Base-by-base conservation (phyloP, 2,329 filamentous ascomycete species). In the Cadophora gregata region DNA sequence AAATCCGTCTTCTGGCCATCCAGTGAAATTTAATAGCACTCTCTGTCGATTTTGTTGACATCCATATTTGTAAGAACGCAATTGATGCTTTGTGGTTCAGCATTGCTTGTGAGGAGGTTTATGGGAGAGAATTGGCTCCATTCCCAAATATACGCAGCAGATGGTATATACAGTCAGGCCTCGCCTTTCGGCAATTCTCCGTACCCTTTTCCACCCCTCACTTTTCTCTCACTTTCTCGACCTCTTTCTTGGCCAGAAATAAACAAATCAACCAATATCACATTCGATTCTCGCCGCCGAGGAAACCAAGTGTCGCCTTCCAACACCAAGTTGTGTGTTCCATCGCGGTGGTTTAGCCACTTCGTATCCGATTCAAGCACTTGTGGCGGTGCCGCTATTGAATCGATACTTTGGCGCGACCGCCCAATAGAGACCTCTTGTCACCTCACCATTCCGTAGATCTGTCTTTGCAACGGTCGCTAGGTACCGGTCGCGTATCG, bases 371-470 rank as follows among this genome's bases (percentile, higher is more conserved):
- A 51, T 31, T 50, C 47, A 50, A 51, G 48, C 48, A 51, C 48
- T 51, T 51, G 48, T 51, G 48, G 48, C 48, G 48, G 48, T 51
- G 48, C 48, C 48, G 48, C 48, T 51, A 51, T 51, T 12, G 48
- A 51, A 25, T 51, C 24, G 6, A 50, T 50, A 50, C 31, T 51
- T 31, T 51, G 48, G 48, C 48, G 48, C 25, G 25, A 51, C n/a
- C 31, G n/a, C 25, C 48, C 48, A 51, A 29, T 12, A 51, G n/a
- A 16, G 10, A 16, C 24, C 10, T 12, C 4, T 51, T 29, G 48
- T 25, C 48, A 51, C 48, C 48, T 16, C 48, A 25, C 19, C 25
- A 29, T 51, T 51, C 48, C 29, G 48, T 14, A 51, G 48, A 51
- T 29, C 48, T 29, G 25, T 29, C 48, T 51, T 51, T 24, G 42